These are phyloP conservation scores for Cladosporium austrohemisphaericum DNA, from an alignment of 2,329 filamentous ascomycete species.

Conservation along the genomic window DNA sequence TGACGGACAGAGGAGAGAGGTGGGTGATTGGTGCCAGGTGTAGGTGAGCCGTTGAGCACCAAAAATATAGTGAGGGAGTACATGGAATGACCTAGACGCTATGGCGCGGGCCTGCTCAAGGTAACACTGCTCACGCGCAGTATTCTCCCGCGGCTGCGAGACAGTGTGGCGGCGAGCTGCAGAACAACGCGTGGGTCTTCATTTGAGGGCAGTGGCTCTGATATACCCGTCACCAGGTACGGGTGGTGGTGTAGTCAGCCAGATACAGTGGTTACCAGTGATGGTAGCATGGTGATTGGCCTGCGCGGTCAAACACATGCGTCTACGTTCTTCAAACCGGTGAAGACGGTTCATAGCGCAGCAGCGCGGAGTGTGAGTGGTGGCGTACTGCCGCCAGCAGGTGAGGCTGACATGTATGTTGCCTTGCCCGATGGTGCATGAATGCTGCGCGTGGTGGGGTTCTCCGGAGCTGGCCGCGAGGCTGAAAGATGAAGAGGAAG, in stretches of 20 bases:
- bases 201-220: background rate
- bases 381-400: constrained; percentile 5
- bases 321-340: background rate
- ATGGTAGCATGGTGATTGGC: background rate
- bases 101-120: constrained; percentile 3
- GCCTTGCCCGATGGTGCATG: background rate
- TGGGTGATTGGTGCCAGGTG: background rate
- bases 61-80: background rate
- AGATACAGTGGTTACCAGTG: no score
- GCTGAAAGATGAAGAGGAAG: no score
- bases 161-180: constrained; percentile 4
- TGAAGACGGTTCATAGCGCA: constrained; percentile 2
- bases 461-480: constrained; percentile 1
- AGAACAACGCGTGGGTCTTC: background rate
- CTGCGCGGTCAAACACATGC: background rate
- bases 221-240: background rate
- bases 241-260: background rate
- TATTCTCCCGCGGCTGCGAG: background rate
- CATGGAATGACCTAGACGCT: constrained; percentile 1
- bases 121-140: constrained; percentile 7
- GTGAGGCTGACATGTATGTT: constrained; percentile 12
- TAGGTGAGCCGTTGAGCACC: background rate
- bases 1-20: background rate
- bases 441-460: background rate
- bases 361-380: constrained; percentile 4